Conservation (phyloP, 805 yeast genomes). For the Komagataella ulmi region DNA sequence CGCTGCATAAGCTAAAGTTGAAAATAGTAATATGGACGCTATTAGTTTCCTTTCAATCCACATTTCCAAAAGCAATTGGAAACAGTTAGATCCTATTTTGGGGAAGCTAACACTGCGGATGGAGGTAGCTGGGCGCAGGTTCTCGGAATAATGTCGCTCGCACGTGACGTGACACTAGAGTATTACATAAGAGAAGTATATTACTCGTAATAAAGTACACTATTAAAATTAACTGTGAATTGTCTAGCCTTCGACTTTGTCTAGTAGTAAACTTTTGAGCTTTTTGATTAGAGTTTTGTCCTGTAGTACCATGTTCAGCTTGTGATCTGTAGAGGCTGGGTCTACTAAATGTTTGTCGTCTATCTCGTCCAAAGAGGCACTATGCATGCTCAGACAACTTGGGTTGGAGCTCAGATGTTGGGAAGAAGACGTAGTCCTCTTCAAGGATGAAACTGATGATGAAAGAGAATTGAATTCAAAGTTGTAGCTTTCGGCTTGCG, state of each 20-base stretch:
- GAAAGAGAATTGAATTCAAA: not conserved
- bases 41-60: not conserved
- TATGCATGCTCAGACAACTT: not conserved
- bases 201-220: not conserved
- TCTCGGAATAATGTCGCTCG: too few species aligned
- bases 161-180: too few species aligned
- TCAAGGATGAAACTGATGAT: not conserved
- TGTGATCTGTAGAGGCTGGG: not conserved
- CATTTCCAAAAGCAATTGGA: not conserved
- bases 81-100: too few species aligned
- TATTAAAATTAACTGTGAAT: too few species aligned
- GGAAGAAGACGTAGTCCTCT: not conserved
- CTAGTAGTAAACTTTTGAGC: not conserved
- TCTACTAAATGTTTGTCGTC: not conserved
- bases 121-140: too few species aligned
- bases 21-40: not conserved
- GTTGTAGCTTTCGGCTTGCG: not conserved
- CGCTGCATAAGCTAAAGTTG: not conserved
- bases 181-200: too few species aligned
- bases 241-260: not conserved
- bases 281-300: not conserved
- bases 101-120: too few species aligned
- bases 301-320: not conserved
- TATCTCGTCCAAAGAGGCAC: not conserved
- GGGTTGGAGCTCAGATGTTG: not conserved